Evolutionary conservation across 345 rosid genomes (phyloP), one percentile per base, ranked within the genome.

Genomic region (Populus pruinosa): DNA sequence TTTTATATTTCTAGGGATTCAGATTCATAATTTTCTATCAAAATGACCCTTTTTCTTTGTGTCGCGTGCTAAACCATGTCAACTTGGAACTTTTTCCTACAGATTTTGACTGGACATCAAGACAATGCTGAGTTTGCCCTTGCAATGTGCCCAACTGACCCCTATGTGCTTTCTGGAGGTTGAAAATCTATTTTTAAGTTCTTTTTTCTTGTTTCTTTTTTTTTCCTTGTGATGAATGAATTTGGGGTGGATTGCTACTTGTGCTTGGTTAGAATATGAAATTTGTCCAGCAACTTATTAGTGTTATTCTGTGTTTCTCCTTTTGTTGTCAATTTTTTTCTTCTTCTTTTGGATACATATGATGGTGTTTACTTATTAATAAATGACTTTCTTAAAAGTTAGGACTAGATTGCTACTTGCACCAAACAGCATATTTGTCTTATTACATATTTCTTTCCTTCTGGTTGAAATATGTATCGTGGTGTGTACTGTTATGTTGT

Each of bases 111-210:
- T 47, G 99, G 99, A 61, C 99, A 96, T 85, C 93, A 88, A 84
- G 99, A 96, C 78, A 96, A 96, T 92, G 99, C 99, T 55, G 99
- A 96, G 81, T 96, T 92, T 80, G 99, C 99, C 72, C 99, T 96
- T 79, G 97, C 99, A 79, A 89, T 96, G 99, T 94, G 98, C 85
- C 96, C 97, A 69, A 88, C 93, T 17, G 98, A 94, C 79, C 98
- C 99, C 64, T 96, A 83, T 90, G 99, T 96, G 62, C 96, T 96
- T 76, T 96, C 98, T 90, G 99, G 99, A 92, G 99, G 99, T 96
- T 80, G 75, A 70, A 55, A 68, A 17, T 56, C 47, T 35, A 9
- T 14, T 20, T 61, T 35, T 23, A 50, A 49, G 31, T 11, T 29
- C 21, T 47, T 31, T 29, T 31, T 27, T 43, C 1, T 9, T 27